Conservation (phyloP, 2,329 filamentous ascomycete genomes). For the Dichotomopilus funicola region DNA sequence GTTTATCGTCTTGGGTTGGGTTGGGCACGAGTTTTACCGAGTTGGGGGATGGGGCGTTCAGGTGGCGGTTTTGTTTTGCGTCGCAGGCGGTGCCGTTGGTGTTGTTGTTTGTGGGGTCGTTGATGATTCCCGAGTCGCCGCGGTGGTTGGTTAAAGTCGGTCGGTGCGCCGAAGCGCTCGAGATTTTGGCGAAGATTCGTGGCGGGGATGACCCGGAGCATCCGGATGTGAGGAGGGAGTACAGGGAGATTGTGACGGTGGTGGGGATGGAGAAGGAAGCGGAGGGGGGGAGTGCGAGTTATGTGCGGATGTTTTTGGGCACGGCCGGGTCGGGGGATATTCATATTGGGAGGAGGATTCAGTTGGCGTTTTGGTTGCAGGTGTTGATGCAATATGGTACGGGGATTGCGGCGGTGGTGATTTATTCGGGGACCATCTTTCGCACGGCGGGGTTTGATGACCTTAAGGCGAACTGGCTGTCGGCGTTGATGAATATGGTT, state of each 20-base stretch:
- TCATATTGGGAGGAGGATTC: conserved; percentile 60
- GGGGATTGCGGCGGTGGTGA: conserved; percentile 62
- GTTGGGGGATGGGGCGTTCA: not conserved
- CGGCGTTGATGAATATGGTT: conserved; percentile 46
- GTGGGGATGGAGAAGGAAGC: conserved; percentile 57
- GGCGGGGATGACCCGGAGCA: conserved; percentile 48
- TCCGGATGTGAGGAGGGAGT: conserved; percentile 47
- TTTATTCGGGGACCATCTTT: conserved; percentile 55
- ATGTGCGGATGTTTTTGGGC: conserved; percentile 61
- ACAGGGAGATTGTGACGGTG: conserved; percentile 60
- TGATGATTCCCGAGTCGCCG: conserved; percentile 47
- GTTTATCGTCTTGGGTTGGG: not conserved
- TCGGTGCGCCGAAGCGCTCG: conserved; percentile 59
- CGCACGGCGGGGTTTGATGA: conserved; percentile 59
- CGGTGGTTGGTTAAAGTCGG: conserved; percentile 62
- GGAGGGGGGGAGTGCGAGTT: conserved; percentile 43
- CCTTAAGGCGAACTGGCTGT: conserved; percentile 57
- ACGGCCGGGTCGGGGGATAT: conserved; percentile 54
- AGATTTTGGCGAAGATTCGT: conserved; percentile 57
- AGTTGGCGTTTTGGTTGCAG: conserved; percentile 65
- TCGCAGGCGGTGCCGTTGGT: not conserved
- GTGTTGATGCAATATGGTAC: conserved; percentile 62
- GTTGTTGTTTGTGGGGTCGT: not conserved
- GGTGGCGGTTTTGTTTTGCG: not conserved
- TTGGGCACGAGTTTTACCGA: conserved; percentile 1